Evolutionary conservation across 768 basidiomycete species (phyloP), one percentile per base, ranked within the genome.

Genomic region (Rhodotorula sphaerocarpa): DNA sequence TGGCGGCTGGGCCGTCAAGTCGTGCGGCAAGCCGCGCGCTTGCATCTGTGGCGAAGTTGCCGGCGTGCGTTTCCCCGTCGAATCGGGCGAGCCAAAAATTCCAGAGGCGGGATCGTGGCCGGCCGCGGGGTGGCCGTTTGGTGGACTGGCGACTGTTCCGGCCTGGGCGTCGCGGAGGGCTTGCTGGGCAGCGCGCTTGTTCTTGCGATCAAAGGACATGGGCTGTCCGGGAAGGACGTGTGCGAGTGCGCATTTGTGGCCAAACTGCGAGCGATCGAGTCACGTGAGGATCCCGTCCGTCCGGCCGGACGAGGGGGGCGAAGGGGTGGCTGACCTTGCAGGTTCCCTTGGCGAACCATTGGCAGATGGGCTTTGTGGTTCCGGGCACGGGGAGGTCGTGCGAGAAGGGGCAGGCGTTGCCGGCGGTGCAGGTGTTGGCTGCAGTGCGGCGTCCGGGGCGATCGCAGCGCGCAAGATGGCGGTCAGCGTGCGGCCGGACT

Each of bases 161-260:
- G 56, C 65, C 31, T 66, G 65, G 2, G 55, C 64, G 25, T 69
- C 68, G 16, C 68, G 64, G 3, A 63, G 50, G 0, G 68, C 68
- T 14, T 68, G 69, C 55, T 76, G 76, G 1, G 74, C 74, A 1
- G 71, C 75, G n/a, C 75, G 75, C 70, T 96, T 96, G 79, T 97
- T 96, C 81, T 95, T 93, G 70, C 91, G 79, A 73, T 97, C 93
- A 88, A 93, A 92, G 11, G 86, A 82, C 84, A 92, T 86, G 72
- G 81, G 85, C 77, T 97, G 90, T 14, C 92, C 93, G 1, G 93
- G 93, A 12, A 91, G 80, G 57, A 99, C 80, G 74, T 97, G 93
- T 1, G 91, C 91, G 43, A 97, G 82, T 5, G 93, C 93, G 71
- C 93, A 92, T 60, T 78, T 78, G 60, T 77, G 83, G 10, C 80